Percentiles rank a stretch among this genome's conserved stretches.
Evolutionary conservation across 2,329 filamentous ascomycete genomes (phyloP).

Genomic region (Epichloe scottii): DNA sequence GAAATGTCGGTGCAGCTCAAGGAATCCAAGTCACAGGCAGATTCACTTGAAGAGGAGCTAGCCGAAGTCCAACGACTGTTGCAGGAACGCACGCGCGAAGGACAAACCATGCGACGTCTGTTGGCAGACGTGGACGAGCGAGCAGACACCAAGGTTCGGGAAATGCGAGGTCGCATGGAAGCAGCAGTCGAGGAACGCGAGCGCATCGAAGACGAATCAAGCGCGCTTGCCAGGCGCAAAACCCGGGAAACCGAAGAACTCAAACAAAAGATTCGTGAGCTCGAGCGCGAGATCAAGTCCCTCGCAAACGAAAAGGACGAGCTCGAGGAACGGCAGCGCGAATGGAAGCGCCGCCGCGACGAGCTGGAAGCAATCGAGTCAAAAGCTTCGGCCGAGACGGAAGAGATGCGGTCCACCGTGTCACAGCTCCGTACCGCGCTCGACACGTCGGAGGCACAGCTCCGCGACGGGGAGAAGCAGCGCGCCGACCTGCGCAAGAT

Average conservation of each 20-base stretch:
- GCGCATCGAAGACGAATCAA: slow-evolving; percentile 81
- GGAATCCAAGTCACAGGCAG: slow-evolving; percentile 69
- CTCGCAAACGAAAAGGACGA: slow-evolving; percentile 67
- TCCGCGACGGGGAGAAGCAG: slow-evolving; percentile 72
- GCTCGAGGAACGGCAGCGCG: slow-evolving; percentile 58
- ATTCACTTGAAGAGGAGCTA: slow-evolving; percentile 84
- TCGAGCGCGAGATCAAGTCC: slow-evolving; percentile 63
- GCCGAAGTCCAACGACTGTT: slow-evolving; percentile 78
- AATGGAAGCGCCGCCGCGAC: slow-evolving; percentile 60
- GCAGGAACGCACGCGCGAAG: slow-evolving; percentile 77
- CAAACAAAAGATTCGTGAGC: slow-evolving; percentile 63
- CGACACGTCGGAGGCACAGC: slow-evolving; percentile 77
- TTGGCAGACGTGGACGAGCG: slow-evolving; percentile 76
- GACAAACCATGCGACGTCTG: slow-evolving; percentile 85
- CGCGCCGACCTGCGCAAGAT: slow-evolving; percentile 60
- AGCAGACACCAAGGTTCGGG: slow-evolving; percentile 68
- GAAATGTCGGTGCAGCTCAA: slow-evolving; percentile 88
- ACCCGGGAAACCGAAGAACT: slow-evolving; percentile 80
- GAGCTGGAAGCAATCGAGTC: slow-evolving; percentile 62
- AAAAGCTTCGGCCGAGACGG: slow-evolving; percentile 58
- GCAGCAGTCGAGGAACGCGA: slow-evolving; percentile 88
- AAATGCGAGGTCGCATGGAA: slow-evolving; percentile 83
- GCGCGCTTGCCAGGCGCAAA: slow-evolving; percentile 60
- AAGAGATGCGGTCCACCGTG: slow-evolving; percentile 66
- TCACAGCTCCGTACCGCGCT: slow-evolving; percentile 65